Evolutionary conservation across 2,329 filamentous ascomycete species (phyloP).

Genomic region (Beauveria asiatica): DNA sequence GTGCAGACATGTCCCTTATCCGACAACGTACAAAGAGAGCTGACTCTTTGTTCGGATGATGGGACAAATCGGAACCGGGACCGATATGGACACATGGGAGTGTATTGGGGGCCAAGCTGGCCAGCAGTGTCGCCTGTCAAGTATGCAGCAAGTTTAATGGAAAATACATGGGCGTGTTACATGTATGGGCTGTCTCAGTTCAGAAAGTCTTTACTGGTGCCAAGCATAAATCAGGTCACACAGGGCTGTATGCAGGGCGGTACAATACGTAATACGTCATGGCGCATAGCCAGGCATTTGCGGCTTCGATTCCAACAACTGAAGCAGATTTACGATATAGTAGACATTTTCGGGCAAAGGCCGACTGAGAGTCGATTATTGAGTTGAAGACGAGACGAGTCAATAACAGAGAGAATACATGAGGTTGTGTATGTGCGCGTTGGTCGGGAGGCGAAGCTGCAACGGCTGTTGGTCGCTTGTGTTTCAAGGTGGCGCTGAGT

Average conservation of each 20-base stretch:
- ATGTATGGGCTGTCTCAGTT: neutral
- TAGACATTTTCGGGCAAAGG: too few relatives aligned
- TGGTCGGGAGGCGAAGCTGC: too few relatives aligned
- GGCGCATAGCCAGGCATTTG: neutral
- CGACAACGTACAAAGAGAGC: neutral
- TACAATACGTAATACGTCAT: neutral
- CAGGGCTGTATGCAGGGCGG: neutral
- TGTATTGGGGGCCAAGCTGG: neutral
- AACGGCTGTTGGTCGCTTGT: too few relatives aligned
- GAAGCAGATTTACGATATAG: too few relatives aligned
- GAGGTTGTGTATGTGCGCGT: too few relatives aligned
- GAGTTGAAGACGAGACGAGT: too few relatives aligned
- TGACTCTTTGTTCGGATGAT: neutral
- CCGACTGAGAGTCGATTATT: too few relatives aligned
- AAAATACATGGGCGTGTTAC: neutral
- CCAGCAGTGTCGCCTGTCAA: neutral
- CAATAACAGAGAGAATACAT: too few relatives aligned
- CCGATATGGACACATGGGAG: neutral
- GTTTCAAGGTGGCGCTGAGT: too few relatives aligned
- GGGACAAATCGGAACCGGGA: neutral
- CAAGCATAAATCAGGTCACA: neutral
- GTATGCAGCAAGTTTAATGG: neutral
- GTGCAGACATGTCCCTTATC: neutral
- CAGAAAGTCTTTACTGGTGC: neutral
- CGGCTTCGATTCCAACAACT: too few relatives aligned